Evolutionary conservation across 768 basidiomycete species (phyloP).

Genomic region (Lactarius hengduanensis): DNA sequence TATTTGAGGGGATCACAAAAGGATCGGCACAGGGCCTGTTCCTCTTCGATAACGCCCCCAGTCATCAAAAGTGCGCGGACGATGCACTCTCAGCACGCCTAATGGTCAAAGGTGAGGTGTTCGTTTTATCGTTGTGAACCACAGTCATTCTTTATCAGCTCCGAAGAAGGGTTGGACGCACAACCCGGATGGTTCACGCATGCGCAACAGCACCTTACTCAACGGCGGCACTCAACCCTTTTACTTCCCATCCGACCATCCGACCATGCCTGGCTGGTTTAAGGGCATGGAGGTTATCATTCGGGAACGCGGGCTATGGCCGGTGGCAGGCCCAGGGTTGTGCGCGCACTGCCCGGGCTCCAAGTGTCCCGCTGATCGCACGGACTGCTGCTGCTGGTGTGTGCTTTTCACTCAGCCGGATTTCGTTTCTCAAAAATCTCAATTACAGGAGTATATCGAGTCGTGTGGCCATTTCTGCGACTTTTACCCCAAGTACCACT

Average conservation of each 20-base stretch:
- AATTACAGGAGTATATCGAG: not conserved
- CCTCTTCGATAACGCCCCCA: conserved; percentile 36
- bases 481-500: not conserved
- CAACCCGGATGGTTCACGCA: not conserved
- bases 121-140: too few species aligned
- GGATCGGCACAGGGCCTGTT: conserved; percentile 31
- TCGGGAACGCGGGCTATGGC: not conserved
- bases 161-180: too few species aligned
- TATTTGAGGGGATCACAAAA: conserved; percentile 35
- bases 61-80: conserved; percentile 31
- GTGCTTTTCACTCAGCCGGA: not conserved
- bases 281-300: conserved; percentile 6
- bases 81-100: conserved; percentile 13
- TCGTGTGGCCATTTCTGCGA: not conserved
- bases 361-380: not conserved
- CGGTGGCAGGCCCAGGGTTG: not conserved
- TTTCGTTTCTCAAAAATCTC: not conserved
- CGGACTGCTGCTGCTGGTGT: not conserved
- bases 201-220: not conserved
- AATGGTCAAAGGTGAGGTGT: too few species aligned
- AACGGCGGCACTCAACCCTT: not conserved
- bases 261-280: not conserved
- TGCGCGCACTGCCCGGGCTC: not conserved
- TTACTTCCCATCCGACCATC: not conserved
- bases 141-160: too few species aligned